Base-by-base conservation (phyloP, 2,329 filamentous ascomycete species). In the Coccinonectria pachysandricola region DNA sequence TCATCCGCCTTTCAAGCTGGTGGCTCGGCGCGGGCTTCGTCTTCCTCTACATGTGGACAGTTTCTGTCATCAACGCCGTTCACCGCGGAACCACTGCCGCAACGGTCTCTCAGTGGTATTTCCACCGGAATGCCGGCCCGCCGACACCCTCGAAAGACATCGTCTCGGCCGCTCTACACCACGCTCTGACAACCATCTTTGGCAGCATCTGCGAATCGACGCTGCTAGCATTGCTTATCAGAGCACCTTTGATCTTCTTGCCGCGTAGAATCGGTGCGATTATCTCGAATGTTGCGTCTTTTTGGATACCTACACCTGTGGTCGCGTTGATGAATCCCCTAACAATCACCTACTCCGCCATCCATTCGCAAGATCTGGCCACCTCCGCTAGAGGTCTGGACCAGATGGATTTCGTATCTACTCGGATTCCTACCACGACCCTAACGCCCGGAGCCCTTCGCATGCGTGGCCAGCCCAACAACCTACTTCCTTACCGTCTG, bases 101-200 rank as follows among this genome's bases (percentile, higher is more conserved):
- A 8, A 94, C 88, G 1, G 88, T 96, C 13, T 93, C 85, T 20
- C 91, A 98, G 55, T 98, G 91, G 91, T 98, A 98, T 57, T 98
- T 96, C 55, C 88, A 96, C 55, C 84, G 91, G 36, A 81, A 92
- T 43, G 75, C 77, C 4, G 71, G 77, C 8, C 85, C 88, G 5
- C 66, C 79, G 7, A 77, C 86, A 3, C 76, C 83, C 1, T 87
- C 85, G 1, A 67, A 70, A 30, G 79, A 87, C 29, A 79, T 96
- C 24, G 85, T 96, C 14, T 65, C 73, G 35, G 88, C 87, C 6
- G 88, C 87, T 9, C 63, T 94, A 22, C 65, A 67, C 25, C 91
- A 98, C 57, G 79, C 87, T 3, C 64, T 74, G 9, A 87, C 84
- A 10, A 88, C 84, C 2, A 77, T 95, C 19, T 92, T 95, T 47